Base-by-base conservation (phyloP, 345 rosid species). In the Eutrema heterophyllum region DNA sequence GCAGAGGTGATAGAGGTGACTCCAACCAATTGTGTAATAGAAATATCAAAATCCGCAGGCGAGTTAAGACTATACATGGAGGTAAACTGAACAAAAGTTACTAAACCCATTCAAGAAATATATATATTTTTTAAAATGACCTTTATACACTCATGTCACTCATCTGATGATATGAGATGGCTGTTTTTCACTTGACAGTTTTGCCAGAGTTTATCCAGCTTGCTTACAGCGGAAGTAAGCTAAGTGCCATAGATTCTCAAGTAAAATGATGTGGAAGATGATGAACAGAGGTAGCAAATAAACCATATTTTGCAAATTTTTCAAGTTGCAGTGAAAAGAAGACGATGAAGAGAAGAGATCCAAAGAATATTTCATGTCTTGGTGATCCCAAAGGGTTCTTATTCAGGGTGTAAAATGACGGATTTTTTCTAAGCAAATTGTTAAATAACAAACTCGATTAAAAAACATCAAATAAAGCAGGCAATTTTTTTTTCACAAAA, bases 1-100 rank as follows among this genome's bases (percentile, higher is more conserved):
- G 97, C 95, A 63, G 90, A 93, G 88, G 97, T 91, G 68, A 88
- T 87, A 2, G 90, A 83, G 70, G 96, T 89, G 65, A 82, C 97
- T 73, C 98, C 98, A 13, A 84, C 85, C 16, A 88, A 86, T 75
- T 94, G 98, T 67, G 93, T 89, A 9, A 77, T 94, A 39, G 95
- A 94, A 83, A 83, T 91, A 83, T 84, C 97, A 54, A 91, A 89
- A 83, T 82, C 95, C 33, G 87, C 85, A 53, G 96, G 93, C 71
- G 87, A 91, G 72, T 67, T 85, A 49, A 74, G 76, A 55, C 57
- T 79, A 29, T 94, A 89, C 78, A 83, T 82, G 72, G 87, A 89
- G 91, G 97, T 88, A 82, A 57, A 45, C n/a, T 50, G 3, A 49
- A 40, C 15, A 64, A 30, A 39, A 7, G 12, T 43, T 66, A 50